Base-by-base conservation (phyloP, 768 basidiomycete genomes). In the Agaricus blazei region DNA sequence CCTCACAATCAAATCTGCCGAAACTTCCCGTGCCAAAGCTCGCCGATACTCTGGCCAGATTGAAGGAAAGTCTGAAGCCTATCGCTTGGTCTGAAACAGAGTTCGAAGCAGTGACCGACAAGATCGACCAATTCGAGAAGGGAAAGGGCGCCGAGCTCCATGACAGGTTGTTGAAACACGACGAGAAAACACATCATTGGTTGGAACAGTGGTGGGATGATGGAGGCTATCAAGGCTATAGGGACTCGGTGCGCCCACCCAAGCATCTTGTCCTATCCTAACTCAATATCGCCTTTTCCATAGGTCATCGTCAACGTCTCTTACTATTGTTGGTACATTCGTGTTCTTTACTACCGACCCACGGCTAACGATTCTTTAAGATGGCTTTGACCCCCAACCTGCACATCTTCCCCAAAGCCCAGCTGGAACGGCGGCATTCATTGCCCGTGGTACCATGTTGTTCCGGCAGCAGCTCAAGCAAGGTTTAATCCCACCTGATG, bases 121-220 rank as follows among this genome's bases (percentile, higher is more conserved):
- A 85, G 65, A 89, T 98, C 59, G 83, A 90, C 58, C 72, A 78
- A 3, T 90, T 93, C 60, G 83, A 68, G 8, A 58, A 54, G 3
- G 68, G 64, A 1, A 75, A 75, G 45, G 84, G 77, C 0, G 76
- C 68, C 4, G 70, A 77, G 64, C 76, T 96, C 31, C 93, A 96
- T 58, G 65, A 73, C 44, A 70, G 86, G 28, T 70, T 97, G 54
- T 70, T 84, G 58, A 67, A 77, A 41, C 75, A 82, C 43, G 76
- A 81, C 15, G 71, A 71, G 26, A 76, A 79, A 57, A 79, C 73
- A 44, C 74, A 77, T 37, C 88, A 92, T 62, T 98, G 94, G 94
- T 74, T 98, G 26, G 90, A 92, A 62, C 82, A 90, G 56, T 97
- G 95, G 93, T 98, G 95, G 94, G 93, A 98, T 66, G 86, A 91